Evolutionary conservation across 306 rosid genomes (phyloP), one percentile per base, ranked within the genome.

Genomic region (Begonia fuchsioides): DNA sequence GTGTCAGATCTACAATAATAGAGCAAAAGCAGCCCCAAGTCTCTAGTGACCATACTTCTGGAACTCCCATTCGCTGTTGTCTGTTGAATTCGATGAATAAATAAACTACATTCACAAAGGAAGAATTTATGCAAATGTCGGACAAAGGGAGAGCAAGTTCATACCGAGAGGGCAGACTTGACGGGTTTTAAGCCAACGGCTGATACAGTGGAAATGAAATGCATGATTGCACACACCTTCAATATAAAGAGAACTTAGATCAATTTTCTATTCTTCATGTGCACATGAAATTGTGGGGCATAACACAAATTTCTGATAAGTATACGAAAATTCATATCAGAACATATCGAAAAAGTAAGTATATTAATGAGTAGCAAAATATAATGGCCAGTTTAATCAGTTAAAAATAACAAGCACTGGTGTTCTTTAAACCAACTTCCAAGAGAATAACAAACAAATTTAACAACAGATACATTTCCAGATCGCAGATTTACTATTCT

Each of bases 101-200:
- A 44, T 46, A 1, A 38, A 18, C 8, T 44, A n/a, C 39, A 13
- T n/a, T 15, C 10, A 6, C 47, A 38, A n/a, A 8, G 2, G 41
- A 39, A 13, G 47, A 49, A 11, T 8, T 39, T 13, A 13, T 18
- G 10, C 8, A 1, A 40, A 47, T 47, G 11, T 17, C 20, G 11
- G 55, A 15, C 38, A 11, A 18, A 15, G 13, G 44, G 18, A 11
- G 40, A 11, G 38, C 13, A n/a, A 49, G 32, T 12, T 9, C 73
- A 55, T 77, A 80, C 96, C 97, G 54, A 88, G 52, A 19, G 96
- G 96, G 32, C 96, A 88, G n/a, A 83, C 95, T 72, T 88, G 96
- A 41, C 95, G 86, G 38, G 93, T 88, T 74, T 83, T 83, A 39
- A 88, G 79, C 95, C 96, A 88, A 54, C 83, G 69, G 76, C 95